phyloP scores from a whole-genome alignment of 768 basidiomycete species.

The Arthromyces matolae region DNA sequence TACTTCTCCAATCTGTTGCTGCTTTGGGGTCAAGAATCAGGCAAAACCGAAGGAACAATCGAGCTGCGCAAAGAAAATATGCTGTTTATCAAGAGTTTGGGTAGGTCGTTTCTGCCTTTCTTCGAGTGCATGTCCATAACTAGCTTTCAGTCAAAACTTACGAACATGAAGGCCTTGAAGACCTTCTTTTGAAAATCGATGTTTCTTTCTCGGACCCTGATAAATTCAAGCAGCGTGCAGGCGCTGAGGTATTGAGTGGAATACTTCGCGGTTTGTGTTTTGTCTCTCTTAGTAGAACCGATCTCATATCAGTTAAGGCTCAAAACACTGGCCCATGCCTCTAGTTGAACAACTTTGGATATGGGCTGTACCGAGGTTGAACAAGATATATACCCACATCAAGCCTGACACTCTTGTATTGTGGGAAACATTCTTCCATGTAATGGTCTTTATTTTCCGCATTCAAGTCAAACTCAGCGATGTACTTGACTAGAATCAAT shows the following conservation, averaged over 20 bases:
- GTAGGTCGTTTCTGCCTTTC: slow-evolving; percentile 18
- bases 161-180: slow-evolving; percentile 48
- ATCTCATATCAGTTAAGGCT: slow-evolving; percentile 40
- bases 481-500: slow-evolving; percentile 40
- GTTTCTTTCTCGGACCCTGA: slow-evolving; percentile 60
- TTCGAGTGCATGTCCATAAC: slow-evolving; percentile 2
- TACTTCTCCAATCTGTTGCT: slow-evolving; percentile 60
- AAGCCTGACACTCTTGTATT: slow-evolving; percentile 81
- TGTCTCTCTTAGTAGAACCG: neutral
- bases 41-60: slow-evolving; percentile 43
- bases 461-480: neutral
- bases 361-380: slow-evolving; percentile 64
- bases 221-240: slow-evolving; percentile 84
- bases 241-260: slow-evolving; percentile 63
- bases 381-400: slow-evolving; percentile 65
- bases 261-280: slow-evolving; percentile 59
- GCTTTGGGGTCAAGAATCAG: slow-evolving; percentile 82
- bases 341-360: slow-evolving; percentile 58
- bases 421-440: slow-evolving; percentile 68
- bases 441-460: slow-evolving; percentile 25
- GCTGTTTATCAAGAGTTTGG: slow-evolving; percentile 37
- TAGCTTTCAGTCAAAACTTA: slow-evolving; percentile 59
- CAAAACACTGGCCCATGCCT: slow-evolving; percentile 76
- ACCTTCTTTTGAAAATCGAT: slow-evolving; percentile 54
- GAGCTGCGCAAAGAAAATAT: slow-evolving; percentile 56